phyloP scores from a whole-genome alignment of 1,284 basidiomycete genomes.

The Naganishia sp. region DNA sequence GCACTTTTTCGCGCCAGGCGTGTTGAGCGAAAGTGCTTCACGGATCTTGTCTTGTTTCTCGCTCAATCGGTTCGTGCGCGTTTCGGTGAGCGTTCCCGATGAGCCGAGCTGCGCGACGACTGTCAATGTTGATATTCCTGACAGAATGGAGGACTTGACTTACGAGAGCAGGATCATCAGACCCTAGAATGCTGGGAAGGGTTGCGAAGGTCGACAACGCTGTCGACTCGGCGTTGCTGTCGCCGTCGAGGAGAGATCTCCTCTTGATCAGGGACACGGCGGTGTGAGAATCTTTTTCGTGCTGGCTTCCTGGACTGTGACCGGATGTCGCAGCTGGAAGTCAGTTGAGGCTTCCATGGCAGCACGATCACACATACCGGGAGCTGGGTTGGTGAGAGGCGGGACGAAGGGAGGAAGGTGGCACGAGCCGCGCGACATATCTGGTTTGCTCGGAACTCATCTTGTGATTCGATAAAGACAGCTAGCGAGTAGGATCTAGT shows the following conservation, averaged over 20 bases:
- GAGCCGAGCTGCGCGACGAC: slow-evolving; percentile 2
- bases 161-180: slow-evolving; percentile 17
- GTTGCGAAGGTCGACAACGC: slow-evolving; percentile 10
- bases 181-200: background rate
- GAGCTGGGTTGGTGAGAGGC: too few relatives aligned
- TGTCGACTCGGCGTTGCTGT: slow-evolving; percentile 2
- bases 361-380: background rate
- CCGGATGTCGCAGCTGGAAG: background rate
- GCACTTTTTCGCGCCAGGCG: slow-evolving; percentile 5
- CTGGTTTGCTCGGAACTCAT: background rate
- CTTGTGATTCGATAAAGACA: too few relatives aligned
- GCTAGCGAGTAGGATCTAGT: too few relatives aligned
- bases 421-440: slow-evolving; percentile 20
- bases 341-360: background rate
- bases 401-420: background rate
- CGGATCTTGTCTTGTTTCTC: slow-evolving; percentile 12
- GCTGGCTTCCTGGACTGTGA: background rate
- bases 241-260: slow-evolving; percentile 1
- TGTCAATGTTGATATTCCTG: background rate
- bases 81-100: slow-evolving; percentile 17
- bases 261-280: background rate
- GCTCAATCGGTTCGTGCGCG: background rate
- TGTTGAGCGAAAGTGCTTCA: background rate
- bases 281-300: background rate
- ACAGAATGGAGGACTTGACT: background rate